Base-by-base conservation (phyloP, 2,329 filamentous ascomycete species). In the Curvularia verruculosa region DNA sequence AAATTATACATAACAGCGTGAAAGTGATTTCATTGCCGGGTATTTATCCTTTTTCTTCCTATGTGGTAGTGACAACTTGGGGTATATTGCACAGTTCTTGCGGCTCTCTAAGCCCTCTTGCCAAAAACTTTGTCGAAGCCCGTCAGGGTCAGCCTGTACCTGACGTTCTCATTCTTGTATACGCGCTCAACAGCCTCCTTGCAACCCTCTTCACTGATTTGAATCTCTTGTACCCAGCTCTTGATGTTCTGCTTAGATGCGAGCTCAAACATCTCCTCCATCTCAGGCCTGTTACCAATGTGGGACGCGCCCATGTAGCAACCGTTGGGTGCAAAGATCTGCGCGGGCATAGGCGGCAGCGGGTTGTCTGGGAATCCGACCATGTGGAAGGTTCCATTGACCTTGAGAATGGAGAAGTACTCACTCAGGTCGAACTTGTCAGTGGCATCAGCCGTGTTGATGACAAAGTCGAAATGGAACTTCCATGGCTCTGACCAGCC, bases 291-390 rank as follows among this genome's bases (percentile, higher is more conserved):
- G 73, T 80, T 81, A 19, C 80, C 80, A 59, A 83, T 82, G 69
- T 83, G 81, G 56, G 77, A 80, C 19, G 81, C 80, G 43, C 81
- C 81, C 60, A 83, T 77, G 71, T 77, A 82, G 74, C 78, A 81
- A 12, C 91, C 91, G 77, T 94, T 96, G 63, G 77, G 77, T 58
- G 91, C 82, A 69, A 96, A 89, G 71, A 86, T 86, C 81, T 92
- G 89, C 49, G 89, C 88, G 78, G 85, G 87, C 64, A 95, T 83
- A 52, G 82, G 78, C 55, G 90, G 86, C 10, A 91, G 86, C 43
- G 88, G 86, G 60, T 91, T 89, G 73, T 92, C 90, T 3, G 91
- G 91, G 70, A 95, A 82, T 40, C 90, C 91, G 52, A 94, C 89
- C 69, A 85, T 90, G 75, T 94, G 85, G 86, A 90, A 95, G 72